A percentile compares a stretch with the other conserved stretches of the same genome.
These are phyloP conservation scores for Fusarium sp. DNA, from an alignment of 2,329 filamentous ascomycete genomes.

Conservation along the genomic window DNA sequence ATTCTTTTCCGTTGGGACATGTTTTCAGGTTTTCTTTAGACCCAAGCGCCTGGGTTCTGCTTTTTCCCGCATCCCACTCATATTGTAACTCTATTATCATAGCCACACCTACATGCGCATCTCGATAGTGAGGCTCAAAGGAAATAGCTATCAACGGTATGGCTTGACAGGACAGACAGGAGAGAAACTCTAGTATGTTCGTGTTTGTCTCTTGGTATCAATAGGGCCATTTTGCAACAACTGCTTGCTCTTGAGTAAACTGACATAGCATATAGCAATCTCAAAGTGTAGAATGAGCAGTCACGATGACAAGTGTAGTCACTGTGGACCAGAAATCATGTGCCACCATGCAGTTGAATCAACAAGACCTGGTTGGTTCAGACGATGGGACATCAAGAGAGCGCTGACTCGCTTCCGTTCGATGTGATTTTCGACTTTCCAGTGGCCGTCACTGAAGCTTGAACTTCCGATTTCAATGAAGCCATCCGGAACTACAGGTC, in stretches of 20 bases:
- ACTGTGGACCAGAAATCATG: constrained; percentile 16
- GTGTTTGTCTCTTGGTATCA: neutral
- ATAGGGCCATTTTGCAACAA: neutral
- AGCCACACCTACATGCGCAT: neutral
- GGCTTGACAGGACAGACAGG: neutral
- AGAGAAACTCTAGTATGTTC: neutral
- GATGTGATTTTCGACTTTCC: neutral
- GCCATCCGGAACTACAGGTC: constrained; percentile 8
- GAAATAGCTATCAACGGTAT: neutral
- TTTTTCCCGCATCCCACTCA: constrained; percentile 8
- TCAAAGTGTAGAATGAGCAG: neutral
- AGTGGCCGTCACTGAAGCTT: neutral
- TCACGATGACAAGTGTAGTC: neutral
- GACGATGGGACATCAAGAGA: constrained; percentile 2
- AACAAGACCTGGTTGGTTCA: constrained; percentile 9
- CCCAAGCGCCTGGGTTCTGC: constrained; percentile 10
- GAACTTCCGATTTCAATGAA: neutral
- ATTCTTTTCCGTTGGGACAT: constrained; percentile 4
- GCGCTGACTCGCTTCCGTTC: neutral
- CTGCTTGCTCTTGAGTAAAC: neutral
- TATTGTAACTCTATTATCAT: neutral
- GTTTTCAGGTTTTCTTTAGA: constrained; percentile 4
- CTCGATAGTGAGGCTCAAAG: neutral
- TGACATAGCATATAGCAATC: constrained; percentile 1
- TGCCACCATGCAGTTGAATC: constrained; percentile 3